These are phyloP conservation scores for Filobasidium wieringae DNA, from an alignment of 768 basidiomycete species.

Conservation along the genomic window DNA sequence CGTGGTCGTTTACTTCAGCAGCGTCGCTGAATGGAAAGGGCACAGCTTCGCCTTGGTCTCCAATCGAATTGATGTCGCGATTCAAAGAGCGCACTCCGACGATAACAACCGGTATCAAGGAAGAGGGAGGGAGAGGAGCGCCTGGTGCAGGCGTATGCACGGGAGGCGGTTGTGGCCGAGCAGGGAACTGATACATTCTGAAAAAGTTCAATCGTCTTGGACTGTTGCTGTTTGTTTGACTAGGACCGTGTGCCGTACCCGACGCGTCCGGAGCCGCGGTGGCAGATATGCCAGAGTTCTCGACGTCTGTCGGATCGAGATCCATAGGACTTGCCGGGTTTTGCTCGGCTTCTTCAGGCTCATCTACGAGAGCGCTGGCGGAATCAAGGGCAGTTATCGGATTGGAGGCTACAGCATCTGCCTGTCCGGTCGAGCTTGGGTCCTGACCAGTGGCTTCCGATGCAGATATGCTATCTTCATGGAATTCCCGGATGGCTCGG, in stretches of 20 bases:
- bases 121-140: background rate
- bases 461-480: no score
- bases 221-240: background rate
- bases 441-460: no score
- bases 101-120: constrained; percentile 13
- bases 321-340: no score
- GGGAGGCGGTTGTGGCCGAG: background rate
- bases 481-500: constrained; percentile 1
- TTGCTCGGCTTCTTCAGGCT: no score
- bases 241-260: background rate
- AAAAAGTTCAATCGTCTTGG: constrained; percentile 10
- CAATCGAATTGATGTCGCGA: constrained; percentile 5
- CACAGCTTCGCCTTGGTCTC: background rate
- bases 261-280: background rate
- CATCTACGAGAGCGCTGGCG: no score
- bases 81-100: constrained; percentile 12
- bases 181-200: constrained; percentile 14
- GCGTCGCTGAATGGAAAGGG: constrained; percentile 6
- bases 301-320: no score
- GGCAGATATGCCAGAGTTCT: no score
- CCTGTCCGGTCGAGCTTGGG: no score
- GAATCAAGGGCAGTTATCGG: background rate
- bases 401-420: background rate
- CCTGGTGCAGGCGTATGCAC: background rate
- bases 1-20: background rate